A percentile compares a stretch with the other conserved stretches of the same genome.
Evolutionary conservation across 2,329 filamentous ascomycete species (phyloP).

Genomic region (Trichophyton verrucosum): DNA sequence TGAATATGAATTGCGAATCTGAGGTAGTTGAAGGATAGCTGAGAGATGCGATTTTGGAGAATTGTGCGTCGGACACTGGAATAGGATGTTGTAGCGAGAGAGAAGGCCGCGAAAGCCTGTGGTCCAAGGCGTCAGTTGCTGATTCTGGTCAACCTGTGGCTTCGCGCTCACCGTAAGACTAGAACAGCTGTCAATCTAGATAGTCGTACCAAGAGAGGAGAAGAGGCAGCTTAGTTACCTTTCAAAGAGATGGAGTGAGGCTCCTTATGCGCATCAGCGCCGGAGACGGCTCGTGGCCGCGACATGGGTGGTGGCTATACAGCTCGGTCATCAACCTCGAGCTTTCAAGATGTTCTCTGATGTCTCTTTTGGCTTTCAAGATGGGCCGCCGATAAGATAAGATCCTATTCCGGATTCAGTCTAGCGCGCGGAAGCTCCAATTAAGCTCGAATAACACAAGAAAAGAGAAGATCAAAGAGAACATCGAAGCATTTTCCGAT

Average conservation of each 20-base stretch:
- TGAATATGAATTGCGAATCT: constrained; percentile 44
- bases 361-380: not conserved
- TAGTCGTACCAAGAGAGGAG: constrained; percentile 6
- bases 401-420: not conserved
- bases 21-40: constrained; percentile 50
- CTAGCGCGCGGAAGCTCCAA: not conserved
- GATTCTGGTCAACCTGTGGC: not conserved
- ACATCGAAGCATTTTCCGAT: no score
- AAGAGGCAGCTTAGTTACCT: constrained; percentile 30
- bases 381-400: not conserved
- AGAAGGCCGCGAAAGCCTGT: constrained; percentile 62
- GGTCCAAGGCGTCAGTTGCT: not conserved
- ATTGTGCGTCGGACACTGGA: constrained; percentile 35
- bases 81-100: constrained; percentile 35
- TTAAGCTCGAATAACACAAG: no score
- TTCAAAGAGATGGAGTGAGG: constrained; percentile 69
- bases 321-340: not conserved
- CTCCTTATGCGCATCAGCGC: constrained; percentile 47
- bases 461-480: no score
- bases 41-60: constrained; percentile 54
- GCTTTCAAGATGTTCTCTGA: not conserved
- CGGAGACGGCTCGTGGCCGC: constrained; percentile 31
- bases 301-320: constrained; percentile 23
- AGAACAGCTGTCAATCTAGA: constrained; percentile 15
- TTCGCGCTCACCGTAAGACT: constrained; percentile 29